Base-by-base conservation (phyloP, 208 protist species). In the Angomonas ambiguus region DNA sequence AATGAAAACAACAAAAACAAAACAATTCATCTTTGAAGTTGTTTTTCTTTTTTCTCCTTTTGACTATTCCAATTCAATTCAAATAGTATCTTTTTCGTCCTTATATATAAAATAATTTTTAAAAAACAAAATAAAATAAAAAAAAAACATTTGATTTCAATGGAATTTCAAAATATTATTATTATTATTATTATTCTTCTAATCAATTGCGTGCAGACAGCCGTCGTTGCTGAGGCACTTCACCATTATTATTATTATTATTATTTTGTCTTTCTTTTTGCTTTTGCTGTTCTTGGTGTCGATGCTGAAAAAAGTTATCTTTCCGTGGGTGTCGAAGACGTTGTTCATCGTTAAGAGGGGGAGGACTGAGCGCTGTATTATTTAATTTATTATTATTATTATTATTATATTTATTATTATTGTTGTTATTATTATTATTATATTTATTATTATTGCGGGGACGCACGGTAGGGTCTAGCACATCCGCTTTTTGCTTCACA, bases 121-220 rank as follows among this genome's bases (percentile, higher is more conserved):
- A 56, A 56, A 56, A 18, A 56, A 35, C 30, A 30, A 33, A n/a
- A 27, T 49, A 34, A 72, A 45, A 33, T 34, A 58, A 48, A 66
- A 41, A 55, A 62, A 55, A 55, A 57, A 57, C 51, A 42, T 38
- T 24, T 42, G 30, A 24, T 38, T 13, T 13, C 25, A 22, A 28
- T 56, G 16, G n/a, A 30, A 5, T 56, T 56, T 30, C 24, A 30
- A 22, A 22, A 22, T 30, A 28, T 56, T 30, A 28, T 56, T 56
- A 28, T 27, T 56, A 27, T 56, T 30, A 8, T 56, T 56, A 28
- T 24, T 11, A 22, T 28, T 28, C 25, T 24, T 5, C 8, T 56
- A 56, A 56, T 30, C 49, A 24, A 5, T 30, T 27, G n/a, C 18
- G 24, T 24, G n/a, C 38, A 45, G 38, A n/a, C n/a, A n/a, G n/a